These are phyloP conservation scores for Erythrophleum fordii DNA, from an alignment of 306 rosid species.

Conservation along the genomic window DNA sequence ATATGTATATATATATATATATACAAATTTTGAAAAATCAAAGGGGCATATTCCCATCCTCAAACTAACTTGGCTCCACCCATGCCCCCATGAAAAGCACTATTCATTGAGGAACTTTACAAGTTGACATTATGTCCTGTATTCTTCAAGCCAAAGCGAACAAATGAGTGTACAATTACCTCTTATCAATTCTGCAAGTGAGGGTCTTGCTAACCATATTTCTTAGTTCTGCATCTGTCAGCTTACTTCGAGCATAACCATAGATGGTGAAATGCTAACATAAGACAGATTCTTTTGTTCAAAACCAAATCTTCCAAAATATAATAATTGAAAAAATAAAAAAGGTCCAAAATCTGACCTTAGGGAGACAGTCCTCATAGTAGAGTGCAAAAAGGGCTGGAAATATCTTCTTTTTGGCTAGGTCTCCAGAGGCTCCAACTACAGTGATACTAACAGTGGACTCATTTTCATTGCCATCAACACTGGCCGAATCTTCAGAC, in stretches of 20 bases:
- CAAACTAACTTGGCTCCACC: neutral
- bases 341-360: conserved; percentile 48
- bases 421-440: conserved; percentile 97
- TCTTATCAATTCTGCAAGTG: conserved; percentile 88
- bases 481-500: conserved; percentile 32
- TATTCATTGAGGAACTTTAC: neutral
- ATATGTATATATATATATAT: no score
- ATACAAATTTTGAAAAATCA: no score
- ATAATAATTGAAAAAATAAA: neutral
- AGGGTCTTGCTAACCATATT: conserved; percentile 92
- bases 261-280: conserved; percentile 77
- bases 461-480: conserved; percentile 48
- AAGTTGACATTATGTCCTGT: neutral
- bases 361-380: conserved; percentile 87
- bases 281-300: conserved; percentile 14
- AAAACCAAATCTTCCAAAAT: conserved; percentile 30
- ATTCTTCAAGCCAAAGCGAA: no score
- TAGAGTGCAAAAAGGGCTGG: conserved; percentile 93
- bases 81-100: neutral
- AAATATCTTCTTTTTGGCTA: conserved; percentile 93
- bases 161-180: no score
- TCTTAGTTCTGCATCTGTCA: conserved; percentile 86
- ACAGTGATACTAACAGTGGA: conserved; percentile 78
- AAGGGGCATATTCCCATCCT: neutral
- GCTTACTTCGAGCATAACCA: conserved; percentile 94